Evolutionary conservation across 2,329 filamentous ascomycete species (phyloP).

Genomic region (Emericellopsis cladophorae): DNA sequence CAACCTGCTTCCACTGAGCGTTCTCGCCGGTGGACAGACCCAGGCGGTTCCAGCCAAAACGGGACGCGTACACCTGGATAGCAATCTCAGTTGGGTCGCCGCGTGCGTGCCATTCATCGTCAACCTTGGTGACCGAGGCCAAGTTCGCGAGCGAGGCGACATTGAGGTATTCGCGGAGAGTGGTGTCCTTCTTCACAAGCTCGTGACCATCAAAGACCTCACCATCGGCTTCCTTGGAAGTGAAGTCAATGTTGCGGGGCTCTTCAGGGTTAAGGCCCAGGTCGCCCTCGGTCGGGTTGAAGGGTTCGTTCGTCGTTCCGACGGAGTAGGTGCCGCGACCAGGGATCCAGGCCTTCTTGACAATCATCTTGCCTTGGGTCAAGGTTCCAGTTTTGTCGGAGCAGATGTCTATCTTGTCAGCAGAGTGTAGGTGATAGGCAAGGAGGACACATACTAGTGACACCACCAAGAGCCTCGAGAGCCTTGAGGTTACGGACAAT

Average conservation of each 20-base stretch:
- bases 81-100: conserved; percentile 50
- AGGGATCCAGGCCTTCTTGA: conserved; percentile 38
- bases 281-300: conserved; percentile 41
- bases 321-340: conserved; percentile 32
- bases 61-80: conserved; percentile 42
- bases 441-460: conserved; percentile 25
- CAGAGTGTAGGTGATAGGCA: background rate
- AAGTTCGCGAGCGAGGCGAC: conserved; percentile 55
- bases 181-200: conserved; percentile 28
- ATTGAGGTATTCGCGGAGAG: conserved; percentile 43
- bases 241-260: conserved; percentile 25
- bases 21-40: conserved; percentile 10
- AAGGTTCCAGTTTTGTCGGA: conserved; percentile 46
- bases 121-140: conserved; percentile 43
- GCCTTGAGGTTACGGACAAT: conserved; percentile 38
- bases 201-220: conserved; percentile 11
- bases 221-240: conserved; percentile 14
- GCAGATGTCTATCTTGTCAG: conserved; percentile 30
- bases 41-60: conserved; percentile 31
- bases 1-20: conserved; percentile 23
- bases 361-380: conserved; percentile 40
- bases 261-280: conserved; percentile 24
- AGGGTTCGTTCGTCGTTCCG: conserved; percentile 36
- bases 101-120: conserved; percentile 45
- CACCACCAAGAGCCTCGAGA: conserved; percentile 40